These are phyloP conservation scores for Naganishia sp. DNA, from an alignment of 1,284 basidiomycete species.

Conservation along the genomic window DNA sequence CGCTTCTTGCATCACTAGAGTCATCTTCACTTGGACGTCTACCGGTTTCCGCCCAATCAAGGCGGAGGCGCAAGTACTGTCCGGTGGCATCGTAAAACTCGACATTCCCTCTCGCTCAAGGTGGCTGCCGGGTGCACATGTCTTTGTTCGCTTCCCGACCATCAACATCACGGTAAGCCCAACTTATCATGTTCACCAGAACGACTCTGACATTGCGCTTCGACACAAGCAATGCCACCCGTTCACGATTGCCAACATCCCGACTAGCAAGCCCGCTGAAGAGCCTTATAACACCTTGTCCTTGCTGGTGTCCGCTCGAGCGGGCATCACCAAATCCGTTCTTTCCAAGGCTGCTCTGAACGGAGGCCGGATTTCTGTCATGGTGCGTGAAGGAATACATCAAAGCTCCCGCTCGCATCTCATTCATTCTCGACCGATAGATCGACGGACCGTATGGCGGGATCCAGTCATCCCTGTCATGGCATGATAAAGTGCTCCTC, in stretches of 20 bases:
- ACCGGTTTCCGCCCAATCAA: conserved; percentile 13
- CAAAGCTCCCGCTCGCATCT: background rate
- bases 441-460: conserved; percentile 25
- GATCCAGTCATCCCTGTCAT: conserved; percentile 3
- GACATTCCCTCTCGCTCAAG: conserved; percentile 14
- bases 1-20: conserved; percentile 10
- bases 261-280: background rate
- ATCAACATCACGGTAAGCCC: conserved; percentile 23
- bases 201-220: background rate
- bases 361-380: conserved; percentile 16
- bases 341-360: background rate
- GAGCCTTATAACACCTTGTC: conserved; percentile 7
- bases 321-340: conserved; percentile 17
- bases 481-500: conserved; percentile 10
- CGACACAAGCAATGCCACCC: conserved; percentile 20
- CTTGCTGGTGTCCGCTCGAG: conserved; percentile 17
- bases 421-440: background rate
- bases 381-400: conserved; percentile 3
- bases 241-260: conserved; percentile 21
- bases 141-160: conserved; percentile 29
- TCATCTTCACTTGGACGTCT: conserved; percentile 19
- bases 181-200: no score
- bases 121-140: conserved; percentile 23
- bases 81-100: conserved; percentile 16
- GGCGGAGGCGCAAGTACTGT: conserved; percentile 16